These are phyloP conservation scores for Pelagophyceae sp. DNA, from an alignment of 352 stramenopile genomes.

Conservation along the genomic window DNA sequence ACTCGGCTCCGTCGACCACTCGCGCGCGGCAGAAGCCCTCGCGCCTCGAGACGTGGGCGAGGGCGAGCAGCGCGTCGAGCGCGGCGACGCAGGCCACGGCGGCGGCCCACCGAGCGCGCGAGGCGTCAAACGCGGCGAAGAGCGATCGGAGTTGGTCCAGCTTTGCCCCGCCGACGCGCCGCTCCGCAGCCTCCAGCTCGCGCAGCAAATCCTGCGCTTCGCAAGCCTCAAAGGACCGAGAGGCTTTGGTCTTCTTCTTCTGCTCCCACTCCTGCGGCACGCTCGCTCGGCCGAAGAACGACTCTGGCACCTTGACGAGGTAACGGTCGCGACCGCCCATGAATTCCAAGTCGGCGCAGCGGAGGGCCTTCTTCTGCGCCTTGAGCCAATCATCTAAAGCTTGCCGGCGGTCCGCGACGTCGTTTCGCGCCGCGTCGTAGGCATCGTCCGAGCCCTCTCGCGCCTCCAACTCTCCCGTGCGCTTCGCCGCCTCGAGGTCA, in stretches of 20 bases:
- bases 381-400: conserved; percentile 81
- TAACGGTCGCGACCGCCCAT: conserved; percentile 68
- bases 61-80: conserved; percentile 86
- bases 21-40: conserved; percentile 81
- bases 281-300: conserved; percentile 38
- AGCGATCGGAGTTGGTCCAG: conserved; percentile 62
- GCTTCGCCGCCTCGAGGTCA: conserved; percentile 75
- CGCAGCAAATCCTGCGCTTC: conserved; percentile 46
- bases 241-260: neutral
- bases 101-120: conserved; percentile 72
- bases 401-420: conserved; percentile 67
- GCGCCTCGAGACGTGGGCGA: conserved; percentile 80
- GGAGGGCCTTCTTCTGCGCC: conserved; percentile 50
- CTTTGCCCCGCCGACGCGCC: conserved; percentile 73
- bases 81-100: conserved; percentile 78
- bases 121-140: conserved; percentile 90
- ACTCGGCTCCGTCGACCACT: conserved; percentile 57
- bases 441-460: conserved; percentile 79
- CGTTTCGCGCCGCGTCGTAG: conserved; percentile 79
- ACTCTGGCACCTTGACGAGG: conserved; percentile 47
- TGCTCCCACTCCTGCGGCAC: neutral
- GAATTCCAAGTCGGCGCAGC: conserved; percentile 67
- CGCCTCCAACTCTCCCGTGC: conserved; percentile 76
- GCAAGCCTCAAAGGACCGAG: neutral
- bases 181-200: conserved; percentile 53